phyloP scores from a whole-genome alignment of 1,284 basidiomycete species.

The Naganishia sp. region DNA sequence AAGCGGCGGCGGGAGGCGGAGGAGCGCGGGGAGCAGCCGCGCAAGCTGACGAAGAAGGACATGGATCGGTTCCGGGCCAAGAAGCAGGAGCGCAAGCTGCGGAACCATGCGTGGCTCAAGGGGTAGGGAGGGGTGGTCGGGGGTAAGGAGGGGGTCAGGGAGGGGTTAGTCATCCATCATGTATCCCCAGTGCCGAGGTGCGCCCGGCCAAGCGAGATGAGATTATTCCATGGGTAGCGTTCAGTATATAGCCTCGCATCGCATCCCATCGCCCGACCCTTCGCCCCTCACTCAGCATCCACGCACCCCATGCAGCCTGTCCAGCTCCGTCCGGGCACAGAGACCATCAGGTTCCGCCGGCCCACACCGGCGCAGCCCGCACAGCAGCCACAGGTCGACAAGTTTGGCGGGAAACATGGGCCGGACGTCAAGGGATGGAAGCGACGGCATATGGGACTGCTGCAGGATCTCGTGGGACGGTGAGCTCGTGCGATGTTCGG shows the following conservation, averaged over 20 bases:
- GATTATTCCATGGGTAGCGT: neutral
- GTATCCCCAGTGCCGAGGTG: neutral
- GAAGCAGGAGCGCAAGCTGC: conserved; percentile 76
- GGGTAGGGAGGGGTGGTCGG: conserved; percentile 56
- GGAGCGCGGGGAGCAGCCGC: conserved; percentile 61
- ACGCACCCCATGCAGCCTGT: neutral
- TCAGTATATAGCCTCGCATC: neutral
- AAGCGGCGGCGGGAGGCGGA: conserved; percentile 61
- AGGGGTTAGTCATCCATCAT: neutral
- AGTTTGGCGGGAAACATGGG: conserved; percentile 43
- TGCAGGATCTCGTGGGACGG: conserved; percentile 52
- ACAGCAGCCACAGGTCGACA: conserved; percentile 35
- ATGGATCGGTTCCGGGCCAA: conserved; percentile 84
- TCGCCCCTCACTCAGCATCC: neutral
- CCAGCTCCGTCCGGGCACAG: conserved; percentile 44
- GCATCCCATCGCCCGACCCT: too few relatives aligned
- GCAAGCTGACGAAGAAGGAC: conserved; percentile 78
- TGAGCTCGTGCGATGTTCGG: conserved; percentile 35
- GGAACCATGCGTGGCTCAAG: conserved; percentile 84
- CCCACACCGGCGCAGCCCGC: conserved; percentile 50
- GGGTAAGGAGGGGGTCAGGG: neutral
- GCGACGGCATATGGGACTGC: conserved; percentile 50
- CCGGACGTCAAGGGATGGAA: conserved; percentile 49
- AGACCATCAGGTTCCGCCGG: conserved; percentile 50
- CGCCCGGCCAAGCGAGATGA: neutral